These are phyloP conservation scores for Trichosporon sp. DNA, from an alignment of 1,284 basidiomycete genomes.

Conservation along the genomic window DNA sequence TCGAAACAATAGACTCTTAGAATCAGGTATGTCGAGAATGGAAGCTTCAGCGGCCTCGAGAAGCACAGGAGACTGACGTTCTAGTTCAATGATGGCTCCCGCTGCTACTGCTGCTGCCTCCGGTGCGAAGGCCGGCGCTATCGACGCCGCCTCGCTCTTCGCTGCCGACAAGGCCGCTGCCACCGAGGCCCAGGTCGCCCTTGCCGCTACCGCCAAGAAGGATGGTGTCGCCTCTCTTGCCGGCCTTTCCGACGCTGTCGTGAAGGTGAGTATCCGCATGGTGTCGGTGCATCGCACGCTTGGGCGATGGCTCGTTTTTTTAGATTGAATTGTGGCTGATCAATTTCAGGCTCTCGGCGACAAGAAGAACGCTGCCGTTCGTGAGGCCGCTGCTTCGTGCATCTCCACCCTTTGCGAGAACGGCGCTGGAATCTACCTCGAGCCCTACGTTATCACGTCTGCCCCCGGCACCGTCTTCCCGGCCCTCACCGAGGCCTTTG, in stretches of 20 bases:
- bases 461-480: constrained; percentile 64
- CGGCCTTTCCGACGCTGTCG: constrained; percentile 71
- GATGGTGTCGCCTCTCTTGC: constrained; percentile 78
- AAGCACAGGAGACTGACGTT: neutral
- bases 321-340: neutral
- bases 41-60: neutral
- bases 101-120: constrained; percentile 43
- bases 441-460: constrained; percentile 81
- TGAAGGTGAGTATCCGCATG: constrained; percentile 56
- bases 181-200: constrained; percentile 63
- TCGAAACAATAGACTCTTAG: neutral
- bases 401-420: constrained; percentile 61
- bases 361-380: constrained; percentile 56
- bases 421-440: constrained; percentile 76
- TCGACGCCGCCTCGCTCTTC: constrained; percentile 50
- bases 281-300: neutral
- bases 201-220: constrained; percentile 72
- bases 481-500: constrained; percentile 81
- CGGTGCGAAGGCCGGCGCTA: constrained; percentile 41
- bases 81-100: constrained; percentile 42
- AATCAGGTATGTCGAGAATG: neutral
- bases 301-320: neutral
- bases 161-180: constrained; percentile 56
- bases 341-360: constrained; percentile 52
- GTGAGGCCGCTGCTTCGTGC: constrained; percentile 46